These are phyloP conservation scores for Termitomyces sp. DNA, from an alignment of 768 basidiomycete genomes.

Conservation along the genomic window DNA sequence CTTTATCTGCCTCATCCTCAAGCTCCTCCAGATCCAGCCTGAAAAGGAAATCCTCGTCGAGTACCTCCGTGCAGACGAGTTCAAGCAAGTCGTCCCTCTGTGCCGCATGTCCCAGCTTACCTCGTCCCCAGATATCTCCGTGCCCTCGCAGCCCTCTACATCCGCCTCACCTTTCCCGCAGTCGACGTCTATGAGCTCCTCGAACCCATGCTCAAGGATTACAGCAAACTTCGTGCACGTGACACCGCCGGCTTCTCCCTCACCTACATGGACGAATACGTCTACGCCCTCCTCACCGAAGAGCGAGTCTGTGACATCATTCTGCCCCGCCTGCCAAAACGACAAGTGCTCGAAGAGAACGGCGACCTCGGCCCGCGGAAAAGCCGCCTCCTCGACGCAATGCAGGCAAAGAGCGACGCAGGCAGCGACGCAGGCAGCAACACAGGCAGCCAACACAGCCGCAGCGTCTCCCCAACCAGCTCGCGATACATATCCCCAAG, in stretches of 20 bases:
- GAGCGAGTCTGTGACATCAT: slow-evolving; percentile 97
- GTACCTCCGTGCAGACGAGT: slow-evolving; percentile 94
- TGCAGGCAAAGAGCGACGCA: slow-evolving; percentile 67
- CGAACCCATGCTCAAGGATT: slow-evolving; percentile 94
- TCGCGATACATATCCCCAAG: slow-evolving; percentile 65
- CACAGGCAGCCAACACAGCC: slow-evolving; percentile 21
- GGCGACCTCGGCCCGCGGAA: slow-evolving; percentile 83
- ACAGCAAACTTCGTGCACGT: slow-evolving; percentile 77
- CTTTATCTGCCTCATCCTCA: slow-evolving; percentile 88
- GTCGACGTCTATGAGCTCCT: slow-evolving; percentile 90
- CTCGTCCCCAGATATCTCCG: slow-evolving; percentile 69
- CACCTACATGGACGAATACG: slow-evolving; percentile 89
- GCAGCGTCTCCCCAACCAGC: slow-evolving; percentile 20
- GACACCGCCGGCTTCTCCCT: slow-evolving; percentile 86
- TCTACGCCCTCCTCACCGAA: slow-evolving; percentile 76
- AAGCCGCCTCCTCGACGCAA: slow-evolving; percentile 81
- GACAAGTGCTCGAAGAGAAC: slow-evolving; percentile 86
- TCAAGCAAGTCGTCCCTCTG: slow-evolving; percentile 62
- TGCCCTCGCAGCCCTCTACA: slow-evolving; percentile 88
- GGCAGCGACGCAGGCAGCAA: slow-evolving; percentile 29
- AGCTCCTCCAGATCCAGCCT: slow-evolving; percentile 94
- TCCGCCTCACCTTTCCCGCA: slow-evolving; percentile 90
- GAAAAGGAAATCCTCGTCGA: slow-evolving; percentile 96
- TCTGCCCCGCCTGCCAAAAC: slow-evolving; percentile 81
- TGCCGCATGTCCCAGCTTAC: slow-evolving; percentile 1